phyloP scores from a whole-genome alignment of 495 filamentous ascomycete genomes.

The Evansstolkia leycettana region DNA sequence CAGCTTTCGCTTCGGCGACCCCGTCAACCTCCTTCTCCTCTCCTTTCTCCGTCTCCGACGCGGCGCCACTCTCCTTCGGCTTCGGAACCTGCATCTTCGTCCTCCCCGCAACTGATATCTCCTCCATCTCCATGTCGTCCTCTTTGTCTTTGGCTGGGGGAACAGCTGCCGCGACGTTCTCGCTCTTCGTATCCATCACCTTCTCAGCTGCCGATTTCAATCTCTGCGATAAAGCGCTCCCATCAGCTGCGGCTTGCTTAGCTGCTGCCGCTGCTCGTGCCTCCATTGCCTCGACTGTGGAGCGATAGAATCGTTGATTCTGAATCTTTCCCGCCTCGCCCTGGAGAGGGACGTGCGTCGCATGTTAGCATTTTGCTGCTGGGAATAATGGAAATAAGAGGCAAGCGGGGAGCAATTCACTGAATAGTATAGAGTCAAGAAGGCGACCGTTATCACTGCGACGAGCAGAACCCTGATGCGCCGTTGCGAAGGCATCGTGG shows the following conservation, averaged over 20 bases:
- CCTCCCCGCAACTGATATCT: constrained; percentile 51
- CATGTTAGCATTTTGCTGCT: background rate
- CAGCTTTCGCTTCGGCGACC: constrained; percentile 32
- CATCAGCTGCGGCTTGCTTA: constrained; percentile 17
- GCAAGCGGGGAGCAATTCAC: constrained; percentile 14
- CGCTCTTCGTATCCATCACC: constrained; percentile 21
- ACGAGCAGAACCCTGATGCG: constrained; percentile 49
- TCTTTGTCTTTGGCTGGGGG: constrained; percentile 17
- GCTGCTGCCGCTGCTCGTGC: constrained; percentile 18
- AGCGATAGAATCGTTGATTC: constrained; percentile 37
- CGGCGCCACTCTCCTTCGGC: constrained; percentile 14
- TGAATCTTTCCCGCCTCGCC: constrained; percentile 29
- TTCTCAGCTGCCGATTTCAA: constrained; percentile 22
- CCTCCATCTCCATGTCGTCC: constrained; percentile 20
- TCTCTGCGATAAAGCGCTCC: constrained; percentile 21
- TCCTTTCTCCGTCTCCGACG: constrained; percentile 12
- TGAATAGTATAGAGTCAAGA: constrained; percentile 53
- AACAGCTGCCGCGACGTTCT: constrained; percentile 39
- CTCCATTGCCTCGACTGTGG: constrained; percentile 36
- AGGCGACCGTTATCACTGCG: constrained; percentile 40
- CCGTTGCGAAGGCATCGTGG: constrained; percentile 60
- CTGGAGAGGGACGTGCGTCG: constrained; percentile 12
- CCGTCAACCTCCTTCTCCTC: constrained; percentile 14
- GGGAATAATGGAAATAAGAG: background rate
- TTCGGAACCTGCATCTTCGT: constrained; percentile 45